Conservation (phyloP, 2,329 filamentous ascomycete species). For the Huntiella decipiens region DNA sequence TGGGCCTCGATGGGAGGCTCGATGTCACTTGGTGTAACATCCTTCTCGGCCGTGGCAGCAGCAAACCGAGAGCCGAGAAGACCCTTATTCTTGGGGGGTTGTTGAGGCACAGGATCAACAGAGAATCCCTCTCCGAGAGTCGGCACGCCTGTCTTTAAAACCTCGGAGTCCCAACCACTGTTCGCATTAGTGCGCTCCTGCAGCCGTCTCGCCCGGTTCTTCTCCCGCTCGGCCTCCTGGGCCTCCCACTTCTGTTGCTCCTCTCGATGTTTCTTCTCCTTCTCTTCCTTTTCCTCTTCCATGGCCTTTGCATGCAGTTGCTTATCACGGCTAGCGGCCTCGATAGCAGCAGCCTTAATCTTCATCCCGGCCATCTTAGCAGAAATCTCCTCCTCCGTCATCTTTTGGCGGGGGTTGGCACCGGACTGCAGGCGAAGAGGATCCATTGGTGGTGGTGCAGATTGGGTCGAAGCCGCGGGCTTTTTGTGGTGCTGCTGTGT, state of each 20-base stretch:
- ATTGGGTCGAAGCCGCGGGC: background rate
- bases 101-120: too few species aligned
- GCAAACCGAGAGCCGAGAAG: too few species aligned
- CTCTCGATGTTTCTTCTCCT: conserved; percentile 30
- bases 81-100: too few species aligned
- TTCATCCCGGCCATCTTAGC: conserved; percentile 40
- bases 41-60: too few species aligned
- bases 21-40: too few species aligned
- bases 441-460: conserved; percentile 13
- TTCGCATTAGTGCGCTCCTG: conserved; percentile 36
- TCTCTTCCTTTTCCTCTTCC: conserved; percentile 27
- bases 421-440: conserved; percentile 31
- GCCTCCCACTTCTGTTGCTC: conserved; percentile 33
- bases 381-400: conserved; percentile 38
- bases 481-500: too few species aligned
- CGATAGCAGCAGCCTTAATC: conserved; percentile 38
- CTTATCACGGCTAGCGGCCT: conserved; percentile 29
- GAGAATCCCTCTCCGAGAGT: too few species aligned
- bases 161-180: conserved; percentile 42
- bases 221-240: conserved; percentile 36
- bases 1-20: conserved; percentile 15
- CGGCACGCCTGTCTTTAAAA: conserved; percentile 11
- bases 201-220: conserved; percentile 41
- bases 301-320: conserved; percentile 32
- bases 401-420: conserved; percentile 39